Evolutionary conservation across 2,329 filamentous ascomycete species (phyloP), one percentile per base, ranked within the genome.

Genomic region (Diaporthe ampelina): DNA sequence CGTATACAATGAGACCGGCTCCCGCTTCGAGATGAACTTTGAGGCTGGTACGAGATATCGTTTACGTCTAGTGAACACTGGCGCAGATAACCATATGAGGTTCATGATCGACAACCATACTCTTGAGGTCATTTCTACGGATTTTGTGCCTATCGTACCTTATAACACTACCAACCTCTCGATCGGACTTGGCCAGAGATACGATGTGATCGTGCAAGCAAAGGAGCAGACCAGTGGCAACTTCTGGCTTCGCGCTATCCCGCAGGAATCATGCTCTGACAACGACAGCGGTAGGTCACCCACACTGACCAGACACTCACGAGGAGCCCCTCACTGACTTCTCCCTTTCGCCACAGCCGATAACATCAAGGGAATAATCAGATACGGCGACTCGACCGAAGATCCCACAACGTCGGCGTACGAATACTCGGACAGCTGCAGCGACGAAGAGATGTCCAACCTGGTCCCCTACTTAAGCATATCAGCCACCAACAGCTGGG

Each of bases 191-290:
- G 89, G 87, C 56, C 84, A 85, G 75, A 81, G 87, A 4, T 86
- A 86, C 76, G 86, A 88, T 76, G 77, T 89, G 5, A 79, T 89
- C 26, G 81, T 89, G 11, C 80, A 80, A 9, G 86, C 85, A 72
- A 71, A 78, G 21, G 70, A 48, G 32, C 48, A 59, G 56, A 76
- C 77, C 6, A 74, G 75, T 2, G 79, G 80, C n/a, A 80, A 83
- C 78, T 89, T 87, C 78, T 89, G 87, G 86, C 82, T 90, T 70
- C 83, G 88, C 0, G 84, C 85, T 3, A 83, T 85, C 5, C 85
- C 85, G 0, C 83, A 87, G 74, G 69, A 76, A 0, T 79, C 80
- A 2, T 89, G 87, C 77, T 84, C 82, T 1, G 77, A 80, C 2
- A 87, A 86, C 59, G 78, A 78, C 37, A 85, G 80, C 43, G 58